These are phyloP conservation scores for Penicillium sp. DNA, from an alignment of 2,329 filamentous ascomycete genomes.

Conservation along the genomic window DNA sequence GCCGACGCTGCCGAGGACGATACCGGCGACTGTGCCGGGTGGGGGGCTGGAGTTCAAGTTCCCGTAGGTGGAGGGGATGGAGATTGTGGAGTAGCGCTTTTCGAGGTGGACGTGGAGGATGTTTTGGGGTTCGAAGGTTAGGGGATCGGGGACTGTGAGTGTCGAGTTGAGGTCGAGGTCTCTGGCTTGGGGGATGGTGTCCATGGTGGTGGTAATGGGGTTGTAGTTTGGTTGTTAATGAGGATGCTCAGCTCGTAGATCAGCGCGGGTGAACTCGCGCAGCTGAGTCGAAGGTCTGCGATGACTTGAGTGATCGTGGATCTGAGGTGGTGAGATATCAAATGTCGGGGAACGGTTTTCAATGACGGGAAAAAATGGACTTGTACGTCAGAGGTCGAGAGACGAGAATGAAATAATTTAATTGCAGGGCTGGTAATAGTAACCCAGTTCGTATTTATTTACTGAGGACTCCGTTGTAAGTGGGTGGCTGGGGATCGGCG, in stretches of 20 bases:
- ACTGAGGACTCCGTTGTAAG: background rate
- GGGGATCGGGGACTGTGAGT: background rate
- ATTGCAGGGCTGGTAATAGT: background rate
- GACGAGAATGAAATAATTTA: background rate
- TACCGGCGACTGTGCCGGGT: constrained; percentile 63
- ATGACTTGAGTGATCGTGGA: background rate
- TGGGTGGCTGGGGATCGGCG: constrained; percentile 7
- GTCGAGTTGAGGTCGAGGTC: constrained; percentile 6
- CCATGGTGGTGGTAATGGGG: constrained; percentile 1
- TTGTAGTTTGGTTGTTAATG: background rate
- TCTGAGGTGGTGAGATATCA: background rate
- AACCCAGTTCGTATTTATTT: too few species aligned
- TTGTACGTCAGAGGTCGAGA: background rate
- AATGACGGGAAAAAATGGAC: background rate
- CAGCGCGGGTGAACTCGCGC: background rate
- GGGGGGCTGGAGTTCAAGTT: constrained; percentile 56
- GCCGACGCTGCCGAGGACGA: constrained; percentile 54
- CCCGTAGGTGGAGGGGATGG: constrained; percentile 66
- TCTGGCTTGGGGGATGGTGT: background rate
- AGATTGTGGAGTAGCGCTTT: constrained; percentile 40
- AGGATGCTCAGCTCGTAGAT: background rate
- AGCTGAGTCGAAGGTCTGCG: background rate
- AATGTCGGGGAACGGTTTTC: background rate
- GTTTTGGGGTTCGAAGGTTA: background rate
- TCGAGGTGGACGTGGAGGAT: constrained; percentile 21